These are phyloP conservation scores for Bacterosira constricta DNA, from an alignment of 108 stramenopile genomes.

Conservation along the genomic window DNA sequence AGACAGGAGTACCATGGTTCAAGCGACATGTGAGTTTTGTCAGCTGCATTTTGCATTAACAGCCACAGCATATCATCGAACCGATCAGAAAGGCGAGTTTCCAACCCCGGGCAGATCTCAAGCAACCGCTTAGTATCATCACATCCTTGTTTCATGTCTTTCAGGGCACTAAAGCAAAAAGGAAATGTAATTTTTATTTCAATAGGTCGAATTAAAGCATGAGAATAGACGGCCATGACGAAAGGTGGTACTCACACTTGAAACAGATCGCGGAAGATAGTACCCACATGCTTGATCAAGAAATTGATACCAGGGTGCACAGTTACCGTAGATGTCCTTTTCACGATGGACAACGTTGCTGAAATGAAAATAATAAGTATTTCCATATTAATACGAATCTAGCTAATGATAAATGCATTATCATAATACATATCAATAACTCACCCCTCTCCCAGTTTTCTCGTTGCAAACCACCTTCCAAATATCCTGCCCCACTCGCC, in stretches of 20 bases:
- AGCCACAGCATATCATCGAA: conserved; percentile 75
- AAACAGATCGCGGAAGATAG: conserved; percentile 71
- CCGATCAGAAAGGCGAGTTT: conserved; percentile 35
- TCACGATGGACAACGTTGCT: conserved; percentile 59
- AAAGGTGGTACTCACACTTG: conserved; percentile 33
- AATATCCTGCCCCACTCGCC: conserved; percentile 62
- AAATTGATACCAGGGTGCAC: conserved; percentile 73
- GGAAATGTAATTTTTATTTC: too few relatives aligned
- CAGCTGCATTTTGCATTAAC: conserved; percentile 57
- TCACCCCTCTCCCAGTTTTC: conserved; percentile 71
- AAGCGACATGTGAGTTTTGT: conserved; percentile 50
- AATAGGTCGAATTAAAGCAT: too few relatives aligned
- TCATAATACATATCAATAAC: too few relatives aligned
- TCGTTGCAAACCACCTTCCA: conserved; percentile 66
- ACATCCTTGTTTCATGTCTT: conserved; percentile 53
- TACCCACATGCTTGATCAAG: conserved; percentile 67
- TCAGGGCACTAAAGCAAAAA: conserved; percentile 32
- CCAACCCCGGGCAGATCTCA: conserved; percentile 42
- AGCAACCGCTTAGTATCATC: conserved; percentile 47
- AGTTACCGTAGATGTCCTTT: conserved; percentile 46
- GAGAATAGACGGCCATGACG: too few relatives aligned
- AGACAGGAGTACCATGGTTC: conserved; percentile 68
- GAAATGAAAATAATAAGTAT: too few relatives aligned
- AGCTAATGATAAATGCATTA: too few relatives aligned
- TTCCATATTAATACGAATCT: too few relatives aligned